Evolutionary conservation across 768 basidiomycete species (phyloP).

Genomic region (Fomitopsis pulvina): DNA sequence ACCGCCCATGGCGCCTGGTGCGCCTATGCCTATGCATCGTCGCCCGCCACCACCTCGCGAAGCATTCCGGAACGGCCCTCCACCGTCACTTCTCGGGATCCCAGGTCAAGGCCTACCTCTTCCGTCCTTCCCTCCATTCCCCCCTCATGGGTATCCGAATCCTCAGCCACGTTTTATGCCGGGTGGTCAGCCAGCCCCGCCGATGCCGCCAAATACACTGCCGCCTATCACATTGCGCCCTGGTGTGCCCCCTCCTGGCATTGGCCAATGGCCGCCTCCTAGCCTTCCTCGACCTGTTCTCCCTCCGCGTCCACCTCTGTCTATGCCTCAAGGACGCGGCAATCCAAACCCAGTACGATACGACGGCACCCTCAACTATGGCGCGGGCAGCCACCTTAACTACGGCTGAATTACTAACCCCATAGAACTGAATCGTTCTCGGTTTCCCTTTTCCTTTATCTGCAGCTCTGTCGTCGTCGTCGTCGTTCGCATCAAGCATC

Average conservation of each 20-base stretch:
- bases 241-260: slow-evolving; percentile 14
- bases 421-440: not conserved
- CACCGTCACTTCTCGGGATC: slow-evolving; percentile 17
- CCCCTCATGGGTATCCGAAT: slow-evolving; percentile 6
- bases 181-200: not conserved
- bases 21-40: slow-evolving; percentile 18
- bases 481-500: not conserved
- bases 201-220: slow-evolving; percentile 8
- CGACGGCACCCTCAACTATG: slow-evolving; percentile 13
- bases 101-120: slow-evolving; percentile 10
- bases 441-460: not conserved
- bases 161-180: slow-evolving; percentile 4
- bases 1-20: slow-evolving; percentile 12
- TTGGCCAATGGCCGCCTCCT: slow-evolving; percentile 11
- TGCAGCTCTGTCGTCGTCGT: not conserved
- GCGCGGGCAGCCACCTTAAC: slow-evolving; percentile 20
- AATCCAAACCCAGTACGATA: slow-evolving; percentile 8
- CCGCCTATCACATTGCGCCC: slow-evolving; percentile 17
- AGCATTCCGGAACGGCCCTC: slow-evolving; percentile 26
- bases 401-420: slow-evolving; percentile 19
- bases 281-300: slow-evolving; percentile 8
- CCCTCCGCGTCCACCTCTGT: slow-evolving; percentile 16
- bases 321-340: slow-evolving; percentile 10
- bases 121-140: slow-evolving; percentile 7
- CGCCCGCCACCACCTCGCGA: slow-evolving; percentile 31